Evolutionary conservation across 176 grass and related monocot species (phyloP), one percentile per base, ranked within the genome.

Genomic region (Raddia guianensis): DNA sequence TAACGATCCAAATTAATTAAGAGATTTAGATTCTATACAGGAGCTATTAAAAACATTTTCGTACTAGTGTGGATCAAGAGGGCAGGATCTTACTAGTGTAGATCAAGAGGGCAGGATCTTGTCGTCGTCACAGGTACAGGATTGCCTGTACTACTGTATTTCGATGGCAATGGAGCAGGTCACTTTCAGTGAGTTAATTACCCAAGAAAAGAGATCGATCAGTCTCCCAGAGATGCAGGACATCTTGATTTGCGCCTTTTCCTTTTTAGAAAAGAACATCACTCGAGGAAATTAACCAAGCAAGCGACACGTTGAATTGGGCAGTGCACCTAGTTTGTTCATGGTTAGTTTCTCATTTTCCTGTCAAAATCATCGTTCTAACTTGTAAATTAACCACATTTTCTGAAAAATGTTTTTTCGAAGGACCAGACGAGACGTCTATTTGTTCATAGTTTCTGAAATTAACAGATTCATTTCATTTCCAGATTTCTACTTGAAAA

Each of bases 71-170:
- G 51, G 53, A 89, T 85, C 63, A 63, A 3, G 18, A 85, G 76
- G 27, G 32, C 40, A 49, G 55, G 82, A 89, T 85, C 71, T 81
- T 81, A 76, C 82, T 63, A 48, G 64, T 34, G 50, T 61, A 59
- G 53, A 89, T 85, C 63, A 63, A 3, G 18, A 85, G 76, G 27
- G 32, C 40, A 49, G 55, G 82, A 89, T 85, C 71, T 81, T 81
- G 82, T 79, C 68, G 58, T 14, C 62, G 58, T 71, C 64, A 65
- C 34, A 71, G 27, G 15, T 10, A 63, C 75, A 57, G 71, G 0
- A 60, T 27, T 27, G 11, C 1, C 0, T 19, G 73, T 70, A 62
- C 74, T 63, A 40, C 37, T 40, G 37, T 40, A 46, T 84, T 51
- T 13, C 21, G 45, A 52, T 70, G 12, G 49, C 54, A 78, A 53